Base-by-base conservation (phyloP, 2,329 filamentous ascomycete genomes). In the Aspergillus chevalieri region DNA sequence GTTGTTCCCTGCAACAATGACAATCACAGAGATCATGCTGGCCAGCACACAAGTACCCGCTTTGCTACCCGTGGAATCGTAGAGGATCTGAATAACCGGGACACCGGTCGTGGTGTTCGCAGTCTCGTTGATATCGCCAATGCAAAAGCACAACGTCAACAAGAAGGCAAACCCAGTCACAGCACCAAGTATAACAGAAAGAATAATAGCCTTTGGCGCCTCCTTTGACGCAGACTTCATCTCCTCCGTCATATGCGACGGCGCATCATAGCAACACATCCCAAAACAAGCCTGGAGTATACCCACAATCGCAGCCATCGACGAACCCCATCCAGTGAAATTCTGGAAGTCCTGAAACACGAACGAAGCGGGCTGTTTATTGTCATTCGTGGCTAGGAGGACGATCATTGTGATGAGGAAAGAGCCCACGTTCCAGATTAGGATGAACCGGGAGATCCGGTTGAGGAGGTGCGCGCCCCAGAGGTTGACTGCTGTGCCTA, bases 291-390 rank as follows among this genome's bases (percentile, higher is more conserved):
- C 71, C 55, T 81, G 78, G 5, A 81, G 57, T 10, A 81, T 71
- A 2, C 78, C 79, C 17, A 82, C 64, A 26, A 80, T 74, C 0
- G 77, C 75, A 4, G 74, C 70, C 63, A 80, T 80, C 0, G 72
- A 67, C 8, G 69, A 65, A 3, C 70, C 71, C 60, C 77, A 80
- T 2, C 79, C 79, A 0, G 77, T 78, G 36, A 73, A 69, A 52
- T 81, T 80, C 47, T 79, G 74, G 51, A 81, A 80, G 22, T 78
- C 73, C 14, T 59, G 57, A 58, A 81, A 82, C 7, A 82, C 79
- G 54, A 81, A 82, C 21, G 70, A 71, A 2, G 78, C 70, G 0
- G 74, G 65, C 53, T 80, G 76, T 52, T 80, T 80, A 57, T 80
- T 66, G 33, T 77, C 72, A 52, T 80, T 81, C 15, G 67, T 74